Evolutionary conservation across 306 rosid species (phyloP), one percentile per base, ranked within the genome.

Genomic region (Acmispon strigosus): DNA sequence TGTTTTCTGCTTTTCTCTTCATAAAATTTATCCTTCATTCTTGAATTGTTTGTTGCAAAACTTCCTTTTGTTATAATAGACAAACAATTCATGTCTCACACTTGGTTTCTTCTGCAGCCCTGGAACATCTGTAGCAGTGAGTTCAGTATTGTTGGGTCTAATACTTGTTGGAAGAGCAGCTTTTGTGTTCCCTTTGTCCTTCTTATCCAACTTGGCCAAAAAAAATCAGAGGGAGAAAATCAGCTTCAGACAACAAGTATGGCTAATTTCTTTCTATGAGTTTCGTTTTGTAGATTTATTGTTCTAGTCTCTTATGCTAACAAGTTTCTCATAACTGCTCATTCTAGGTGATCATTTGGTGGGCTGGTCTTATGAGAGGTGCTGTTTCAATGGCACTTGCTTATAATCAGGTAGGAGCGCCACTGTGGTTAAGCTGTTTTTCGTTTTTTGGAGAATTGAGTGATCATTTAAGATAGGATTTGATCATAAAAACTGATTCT

Each of bases 341-440:
- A n/a, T 41, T 71, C 11, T 76, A 94, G 99, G 86, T 94, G 70
- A 72, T 91, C 66, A 87, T 94, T 80, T 91, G 97, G 99, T 90
- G 97, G 99, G 97, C 97, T 76, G 99, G 99, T 73, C 97, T 94
- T 58, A 94, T 94, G 98, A 86, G 98, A 86, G 97, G 97, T 45
- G 98, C 97, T 49, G 97, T 94, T 61, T 94, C 99, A 53, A 89
- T 94, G 69, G 99, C 99, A 16, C 96, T 94, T 2, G 97, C 99
- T 14, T 94, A 94, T 81, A 91, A 91, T 87, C 94, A 90, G 99
- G 99, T 88, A 83, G 54, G 77, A 63, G 76, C 43, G 27, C 66
- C 34, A 50, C 73, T 13, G 43, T 57, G 45, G 66, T 58, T 48
- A 16, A 37, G 17, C 48, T 49, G 62, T 10, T 67, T 4, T 27